These are phyloP conservation scores for Panicum miliaceum DNA, from an alignment of 176 grass and related monocot genomes.

Conservation along the genomic window DNA sequence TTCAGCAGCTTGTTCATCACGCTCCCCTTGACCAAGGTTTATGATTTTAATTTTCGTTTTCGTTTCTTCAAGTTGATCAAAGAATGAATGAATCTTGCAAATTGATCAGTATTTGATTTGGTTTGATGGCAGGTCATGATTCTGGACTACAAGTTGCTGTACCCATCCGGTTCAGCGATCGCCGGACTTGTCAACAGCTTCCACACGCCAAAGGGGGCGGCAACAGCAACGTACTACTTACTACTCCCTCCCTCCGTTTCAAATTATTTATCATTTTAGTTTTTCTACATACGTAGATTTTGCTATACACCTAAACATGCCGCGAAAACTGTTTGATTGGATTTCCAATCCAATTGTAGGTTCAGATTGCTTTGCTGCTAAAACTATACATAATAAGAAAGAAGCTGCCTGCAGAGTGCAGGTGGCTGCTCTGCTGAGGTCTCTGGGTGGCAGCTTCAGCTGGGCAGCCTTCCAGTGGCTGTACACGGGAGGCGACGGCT, in stretches of 20 bases:
- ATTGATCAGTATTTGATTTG: too few species aligned
- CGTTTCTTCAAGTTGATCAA: too few species aligned
- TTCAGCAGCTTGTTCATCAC: constrained; percentile 52
- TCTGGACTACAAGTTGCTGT: constrained; percentile 59
- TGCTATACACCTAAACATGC: too few species aligned
- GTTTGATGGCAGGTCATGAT: constrained; percentile 47
- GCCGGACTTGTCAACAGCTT: constrained; percentile 66
- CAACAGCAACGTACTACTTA: constrained; percentile 35
- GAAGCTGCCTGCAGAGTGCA: constrained; percentile 21
- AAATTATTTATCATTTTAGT: too few species aligned
- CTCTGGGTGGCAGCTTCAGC: constrained; percentile 40
- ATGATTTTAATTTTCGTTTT: too few species aligned
- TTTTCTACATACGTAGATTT: too few species aligned
- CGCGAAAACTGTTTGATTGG: too few species aligned
- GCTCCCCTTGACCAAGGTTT: constrained; percentile 42
- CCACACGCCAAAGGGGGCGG: constrained; percentile 52
- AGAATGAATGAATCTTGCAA: too few species aligned
- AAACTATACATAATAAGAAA: too few species aligned
- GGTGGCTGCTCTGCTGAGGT: constrained; percentile 26
- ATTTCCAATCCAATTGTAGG: too few species aligned
- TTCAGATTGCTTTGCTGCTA: too few species aligned
- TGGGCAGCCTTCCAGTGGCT: constrained; percentile 67
- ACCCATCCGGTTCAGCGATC: constrained; percentile 57
- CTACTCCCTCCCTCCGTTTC: too few species aligned
- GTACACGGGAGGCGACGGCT: constrained; percentile 46